Evolutionary conservation across 768 basidiomycete genomes (phyloP), one percentile per base, ranked within the genome.

Genomic region (Gloeopeniophorella convolvens): DNA sequence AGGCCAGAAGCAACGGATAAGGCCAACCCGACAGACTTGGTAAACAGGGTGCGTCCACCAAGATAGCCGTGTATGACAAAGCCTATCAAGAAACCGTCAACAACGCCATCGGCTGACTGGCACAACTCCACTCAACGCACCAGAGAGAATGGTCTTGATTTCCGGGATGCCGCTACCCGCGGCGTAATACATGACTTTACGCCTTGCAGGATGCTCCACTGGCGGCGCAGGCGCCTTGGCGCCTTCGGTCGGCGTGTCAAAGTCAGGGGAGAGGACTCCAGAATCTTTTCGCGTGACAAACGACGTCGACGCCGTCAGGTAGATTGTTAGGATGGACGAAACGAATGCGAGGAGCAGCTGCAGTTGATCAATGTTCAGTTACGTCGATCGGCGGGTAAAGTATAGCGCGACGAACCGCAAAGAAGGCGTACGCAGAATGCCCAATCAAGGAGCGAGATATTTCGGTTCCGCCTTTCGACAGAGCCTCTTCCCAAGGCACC

Each of bases 51-150:
- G 52, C 92, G 83, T 21, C 75, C 85, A 20, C 96, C 96, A 31
- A 99, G 84, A 65, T 95, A 99, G 15, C 96, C 96, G 54, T 96
- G 91, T 49, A 99, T 96, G 21, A 97, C 94, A 62, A 96, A 97
- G 30, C 94, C 92, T 81, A 51, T 10, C 3, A 49, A 46, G 16
- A 63, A 59, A 45, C 50, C 44, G 41, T 30, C 42, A 54, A 27
- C 40, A 49, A 49, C 31, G 33, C 18, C 3, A 5, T 41, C 24
- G 4, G 18, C 5, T 12, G 3, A n/a, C 33, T 20, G 45, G 33
- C 46, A 42, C 11, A 10, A 21, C 28, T 27, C 31, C 8, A 35
- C 4, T 18, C 2, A 20, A 50, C 68, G 35, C 58, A 82, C 89
- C 91, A 42, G 87, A 89, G 36, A 95, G 74, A 49, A 95, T 92